Base-by-base conservation (phyloP, 2,329 filamentous ascomycete species). In the Epichloe hybrida region DNA sequence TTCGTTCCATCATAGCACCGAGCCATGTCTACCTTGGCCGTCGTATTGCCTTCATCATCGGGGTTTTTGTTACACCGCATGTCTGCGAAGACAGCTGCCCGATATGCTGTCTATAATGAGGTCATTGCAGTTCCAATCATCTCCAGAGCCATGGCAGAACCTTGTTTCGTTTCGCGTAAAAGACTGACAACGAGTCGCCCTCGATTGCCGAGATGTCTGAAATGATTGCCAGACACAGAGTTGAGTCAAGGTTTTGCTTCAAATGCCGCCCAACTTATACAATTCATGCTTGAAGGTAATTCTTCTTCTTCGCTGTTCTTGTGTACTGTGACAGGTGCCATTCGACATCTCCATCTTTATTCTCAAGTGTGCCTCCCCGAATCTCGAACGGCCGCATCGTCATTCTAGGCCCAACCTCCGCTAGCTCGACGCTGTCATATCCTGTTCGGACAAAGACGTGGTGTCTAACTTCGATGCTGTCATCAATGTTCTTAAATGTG, bases 311-410 rank as follows among this genome's bases (percentile, higher is more conserved):
- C 60, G 85, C 84, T 13, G 91, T 97, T 58, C 93, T 77, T 8
- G 91, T 98, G 67, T 95, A 98, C 64, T 96, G 91, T 54, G 88
- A 94, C 56, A 98, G 74, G 56, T 93, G 86, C 93, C 93, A 98
- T 69, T 98, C 93, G 4, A 94, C 82, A 68, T 98, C 93, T 4
- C 91, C 91, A 58, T 94, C 87, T 67, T 94, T 94, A 62, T 90
- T 95, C 64, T 97, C 93, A 53, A 96, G 72, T 4, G 91, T 95
- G 15, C 93, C 91, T 49, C 84, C 45, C 45, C 90, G 78, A 54
- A 98, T 95, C 71, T 97, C 88, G 63, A 97, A 98, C 49, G 89
- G 73, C 58, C 88, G 77, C 88, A 97, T 93, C n/a, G 89, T 95
- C 88, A 97, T 95, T 52, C 93, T 77, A 1, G 93, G 93, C 0